Evolutionary conservation across 257 asterid genomes (phyloP), one percentile per base, ranked within the genome.

Genomic region (Verbena officinalis): DNA sequence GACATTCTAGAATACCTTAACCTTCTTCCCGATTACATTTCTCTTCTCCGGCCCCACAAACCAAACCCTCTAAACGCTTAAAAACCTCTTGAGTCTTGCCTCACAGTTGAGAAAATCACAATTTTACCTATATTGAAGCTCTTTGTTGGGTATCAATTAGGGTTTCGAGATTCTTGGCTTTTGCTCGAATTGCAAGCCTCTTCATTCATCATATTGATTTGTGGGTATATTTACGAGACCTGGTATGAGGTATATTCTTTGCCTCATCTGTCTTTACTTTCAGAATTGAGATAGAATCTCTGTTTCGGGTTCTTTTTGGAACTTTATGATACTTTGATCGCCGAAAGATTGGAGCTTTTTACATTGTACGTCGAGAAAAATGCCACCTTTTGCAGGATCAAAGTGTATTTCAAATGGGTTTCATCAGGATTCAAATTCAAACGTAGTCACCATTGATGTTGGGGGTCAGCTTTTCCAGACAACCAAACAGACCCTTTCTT

Each of bases 381-480:
- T 89, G 98, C 92, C 95, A 23, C 85, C 95, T 68, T 83, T 78
- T 64, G 82, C 79, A 44, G 84, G 82, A 59, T 45, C 83, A 2
- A 75, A 59, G 61, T 52, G 83, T 13, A 42, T 54, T 53, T 64
- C 79, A 12, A 36, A 54, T 55, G 77, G 77, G 27, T 58, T 66
- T 34, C 67, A 62, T 11, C 71, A 51, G 5, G 83, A 75, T 46
- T 81, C 89, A 23, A 69, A 59, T 48, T 74, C 95, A 1, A 79
- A 84, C 75, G 60, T 88, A 1, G 83, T 88, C 1, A 86, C 96
- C 19, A 86, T 94, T 45, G 92, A 94, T 33, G 99, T 90, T 0
- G 99, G 99, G 3, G 99, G 99, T 13, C 89, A 86, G 78, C 78
- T 86, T 75, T 94, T 94, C 53, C 98, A 94, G 52, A 94, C 99